Conservation (phyloP, 163 green algal species). For the Scenedesmus sp. region DNA sequence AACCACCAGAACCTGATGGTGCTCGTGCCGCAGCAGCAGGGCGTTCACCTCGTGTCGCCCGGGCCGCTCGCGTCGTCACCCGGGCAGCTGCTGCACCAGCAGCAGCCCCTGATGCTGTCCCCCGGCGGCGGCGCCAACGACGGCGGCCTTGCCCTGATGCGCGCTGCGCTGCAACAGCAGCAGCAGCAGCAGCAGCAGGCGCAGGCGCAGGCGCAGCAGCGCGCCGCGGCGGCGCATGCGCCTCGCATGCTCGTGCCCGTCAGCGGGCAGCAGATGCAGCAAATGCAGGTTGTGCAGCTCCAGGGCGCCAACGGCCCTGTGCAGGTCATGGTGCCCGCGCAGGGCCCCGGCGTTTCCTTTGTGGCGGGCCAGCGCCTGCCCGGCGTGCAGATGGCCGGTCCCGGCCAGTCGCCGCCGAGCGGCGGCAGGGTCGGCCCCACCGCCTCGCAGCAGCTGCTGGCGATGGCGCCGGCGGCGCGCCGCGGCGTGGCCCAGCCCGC, state of each 20-base stretch:
- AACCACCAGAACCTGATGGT: constrained; percentile 22
- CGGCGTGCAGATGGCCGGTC: too few species aligned
- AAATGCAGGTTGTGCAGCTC: constrained; percentile 2
- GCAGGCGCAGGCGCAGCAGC: neutral
- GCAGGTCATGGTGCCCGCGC: neutral
- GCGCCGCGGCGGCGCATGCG: neutral
- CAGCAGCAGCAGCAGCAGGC: constrained; percentile 1
- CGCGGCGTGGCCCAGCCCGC: too few species aligned
- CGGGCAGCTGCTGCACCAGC: constrained; percentile 2
- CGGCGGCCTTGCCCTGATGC: neutral
- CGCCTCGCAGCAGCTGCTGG: too few species aligned
- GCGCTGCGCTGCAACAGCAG: neutral
- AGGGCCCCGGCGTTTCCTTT: neutral
- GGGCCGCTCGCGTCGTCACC: too few species aligned
- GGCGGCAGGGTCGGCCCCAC: too few species aligned
- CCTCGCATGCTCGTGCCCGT: neutral
- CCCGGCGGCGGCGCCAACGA: neutral
- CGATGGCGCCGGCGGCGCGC: too few species aligned
- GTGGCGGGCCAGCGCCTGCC: neutral
- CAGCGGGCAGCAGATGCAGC: neutral
- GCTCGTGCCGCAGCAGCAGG: constrained; percentile 23
- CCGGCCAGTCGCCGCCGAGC: too few species aligned
- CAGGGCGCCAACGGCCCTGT: neutral
- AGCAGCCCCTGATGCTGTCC: neutral
- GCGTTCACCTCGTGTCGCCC: neutral